These are phyloP conservation scores for Nidula microcarpa DNA, from an alignment of 768 basidiomycete genomes.

Conservation along the genomic window DNA sequence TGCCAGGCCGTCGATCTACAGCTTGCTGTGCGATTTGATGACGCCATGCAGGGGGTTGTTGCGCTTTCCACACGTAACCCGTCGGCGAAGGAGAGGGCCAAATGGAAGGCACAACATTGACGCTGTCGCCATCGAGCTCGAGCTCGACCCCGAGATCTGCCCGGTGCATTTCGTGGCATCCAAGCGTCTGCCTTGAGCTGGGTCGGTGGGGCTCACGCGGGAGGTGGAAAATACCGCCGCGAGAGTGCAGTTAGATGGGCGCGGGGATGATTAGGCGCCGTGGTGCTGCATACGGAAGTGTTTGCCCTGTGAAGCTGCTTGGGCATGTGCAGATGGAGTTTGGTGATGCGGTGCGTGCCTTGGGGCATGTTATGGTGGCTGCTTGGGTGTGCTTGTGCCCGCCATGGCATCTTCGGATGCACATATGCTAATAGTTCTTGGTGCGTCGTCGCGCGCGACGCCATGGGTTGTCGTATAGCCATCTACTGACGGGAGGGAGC, in stretches of 20 bases:
- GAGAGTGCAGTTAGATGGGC: slow-evolving; percentile 33
- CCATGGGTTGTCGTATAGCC: too few species aligned
- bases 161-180: slow-evolving; percentile 8
- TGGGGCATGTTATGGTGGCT: too few species aligned
- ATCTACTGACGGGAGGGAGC: too few species aligned
- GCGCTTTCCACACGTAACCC: slow-evolving; percentile 4
- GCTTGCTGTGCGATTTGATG: slow-evolving; percentile 42
- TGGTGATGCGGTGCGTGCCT: too few species aligned
- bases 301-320: slow-evolving; percentile 40
- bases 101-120: neutral
- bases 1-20: slow-evolving; percentile 43
- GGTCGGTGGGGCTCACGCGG: slow-evolving; percentile 61
- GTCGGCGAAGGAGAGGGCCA: slow-evolving; percentile 9
- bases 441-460: too few species aligned
- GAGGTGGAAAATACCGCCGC: slow-evolving; percentile 83
- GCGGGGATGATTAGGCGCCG: slow-evolving; percentile 50
- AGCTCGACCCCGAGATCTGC: slow-evolving; percentile 6
- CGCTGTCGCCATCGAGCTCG: slow-evolving; percentile 4
- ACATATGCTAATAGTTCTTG: too few species aligned
- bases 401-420: too few species aligned
- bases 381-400: too few species aligned
- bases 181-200: slow-evolving; percentile 25
- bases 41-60: slow-evolving; percentile 10
- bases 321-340: neutral
- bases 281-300: slow-evolving; percentile 75